Base-by-base conservation (phyloP, 768 basidiomycete genomes). In the Tricholoma sp. region DNA sequence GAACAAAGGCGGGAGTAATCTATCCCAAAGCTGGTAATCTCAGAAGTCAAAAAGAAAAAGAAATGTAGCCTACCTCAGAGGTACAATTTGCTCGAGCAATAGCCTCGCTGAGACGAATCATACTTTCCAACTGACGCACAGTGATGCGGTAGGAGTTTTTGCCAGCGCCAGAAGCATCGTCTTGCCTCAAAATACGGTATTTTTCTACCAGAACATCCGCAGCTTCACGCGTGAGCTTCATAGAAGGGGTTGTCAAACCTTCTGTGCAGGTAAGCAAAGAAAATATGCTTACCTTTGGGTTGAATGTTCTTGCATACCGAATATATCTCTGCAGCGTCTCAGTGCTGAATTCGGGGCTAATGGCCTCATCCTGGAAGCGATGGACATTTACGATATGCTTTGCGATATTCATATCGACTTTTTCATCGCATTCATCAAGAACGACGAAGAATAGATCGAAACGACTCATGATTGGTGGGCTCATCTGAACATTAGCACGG, bases 361-460 rank as follows among this genome's bases (percentile, higher is more conserved):
- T 93, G 2, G 97, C 97, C 10, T 90, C 89, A 66, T 97, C 90
- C 71, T 91, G 87, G 76, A 93, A 95, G 10, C 94, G 85, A 74
- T 98, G 97, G 8, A 98, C 93, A 70, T 96, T 94, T 54, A 99
- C 95, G 59, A 99, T 98, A 71, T 99, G 97, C 70, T 84, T 86
- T 35, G 97, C 97, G 61, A 99, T 90, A 67, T 94, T 92, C 67
- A 92, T 71, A 66, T 99, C 97, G 59, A 86, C 90, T 69, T 83
- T 88, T 69, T 93, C 90, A 68, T 98, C 87, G 72, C 95, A 98
- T 66, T 99, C 95, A 65, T 99, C 97, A 52, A 99, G 80, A 10
- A 99, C 94, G 55, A 99, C 92, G 68, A 98, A 99, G 79, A 98
- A 98, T 63, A 99, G 68, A 71, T 99, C 97, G 63, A 93, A 99